Conservation (phyloP, 345 rosid genomes). For the Camelina hispida region DNA sequence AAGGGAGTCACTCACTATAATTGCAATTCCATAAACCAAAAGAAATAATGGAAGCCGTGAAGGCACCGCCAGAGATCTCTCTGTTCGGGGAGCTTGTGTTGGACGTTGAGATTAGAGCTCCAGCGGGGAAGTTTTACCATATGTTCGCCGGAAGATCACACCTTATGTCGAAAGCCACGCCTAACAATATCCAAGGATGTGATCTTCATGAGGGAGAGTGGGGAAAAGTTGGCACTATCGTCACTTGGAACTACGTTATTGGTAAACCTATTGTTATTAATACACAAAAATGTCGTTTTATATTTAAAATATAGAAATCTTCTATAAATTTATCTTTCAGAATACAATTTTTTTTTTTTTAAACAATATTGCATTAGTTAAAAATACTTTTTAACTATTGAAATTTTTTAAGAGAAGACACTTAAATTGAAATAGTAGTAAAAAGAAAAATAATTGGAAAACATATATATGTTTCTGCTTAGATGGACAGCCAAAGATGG, state of each 20-base stretch:
- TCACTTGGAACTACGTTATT: neutral
- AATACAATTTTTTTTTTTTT: no score
- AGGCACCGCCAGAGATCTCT: neutral
- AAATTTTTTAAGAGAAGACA: neutral
- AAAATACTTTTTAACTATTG: neutral
- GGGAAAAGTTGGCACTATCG: neutral
- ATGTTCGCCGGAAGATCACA: neutral
- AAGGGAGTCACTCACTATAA: neutral
- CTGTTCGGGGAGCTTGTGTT: neutral
- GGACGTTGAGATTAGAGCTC: neutral
- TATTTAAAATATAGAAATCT: no score
- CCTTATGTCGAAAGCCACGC: neutral
- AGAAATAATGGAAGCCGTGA: neutral
- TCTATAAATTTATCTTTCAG: neutral
- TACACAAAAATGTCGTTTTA: no score
- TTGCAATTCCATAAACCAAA: neutral
- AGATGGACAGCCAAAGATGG: conserved; percentile 25
- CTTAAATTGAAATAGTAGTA: no score
- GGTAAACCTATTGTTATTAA: neutral
- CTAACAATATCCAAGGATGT: neutral
- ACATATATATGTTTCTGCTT: neutral
- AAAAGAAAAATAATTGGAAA: neutral
- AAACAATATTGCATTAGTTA: neutral
- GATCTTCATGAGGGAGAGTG: neutral
- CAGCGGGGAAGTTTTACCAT: neutral